Evolutionary conservation across 306 rosid genomes (phyloP).

Genomic region (Citrullus colocynthis): DNA sequence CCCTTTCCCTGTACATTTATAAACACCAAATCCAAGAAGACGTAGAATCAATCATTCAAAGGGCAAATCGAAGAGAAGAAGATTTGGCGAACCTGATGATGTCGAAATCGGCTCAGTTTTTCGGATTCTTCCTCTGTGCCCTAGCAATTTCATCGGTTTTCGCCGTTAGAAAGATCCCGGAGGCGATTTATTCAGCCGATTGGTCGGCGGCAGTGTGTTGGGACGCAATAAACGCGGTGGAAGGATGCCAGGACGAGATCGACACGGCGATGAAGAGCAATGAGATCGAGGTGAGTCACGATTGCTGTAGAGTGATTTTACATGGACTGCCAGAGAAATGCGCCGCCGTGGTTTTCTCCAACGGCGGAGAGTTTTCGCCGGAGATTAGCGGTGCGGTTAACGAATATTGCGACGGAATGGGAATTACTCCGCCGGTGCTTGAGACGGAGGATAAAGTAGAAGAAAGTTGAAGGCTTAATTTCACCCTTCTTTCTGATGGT

Average conservation of each 20-base stretch:
- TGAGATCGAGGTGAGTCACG: slow-evolving; percentile 5
- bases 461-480: not conserved
- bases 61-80: not conserved
- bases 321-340: not conserved
- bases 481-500: not conserved
- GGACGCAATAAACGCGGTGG: not conserved
- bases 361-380: not conserved
- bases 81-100: not conserved
- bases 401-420: slow-evolving; percentile 13
- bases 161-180: not conserved
- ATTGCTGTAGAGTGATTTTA: slow-evolving; percentile 5
- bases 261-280: not conserved
- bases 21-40: not conserved
- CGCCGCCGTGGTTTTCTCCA: not conserved
- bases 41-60: not conserved
- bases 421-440: slow-evolving; percentile 6
- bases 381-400: not conserved
- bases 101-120: not conserved
- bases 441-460: not conserved
- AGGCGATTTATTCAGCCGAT: not conserved
- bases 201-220: not conserved
- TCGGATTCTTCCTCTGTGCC: not conserved
- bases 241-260: not conserved
- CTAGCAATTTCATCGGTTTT: not conserved
- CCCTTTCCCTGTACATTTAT: not conserved